phyloP scores from a whole-genome alignment of 1,139 yeast species.

The Ashbya aceris region DNA sequence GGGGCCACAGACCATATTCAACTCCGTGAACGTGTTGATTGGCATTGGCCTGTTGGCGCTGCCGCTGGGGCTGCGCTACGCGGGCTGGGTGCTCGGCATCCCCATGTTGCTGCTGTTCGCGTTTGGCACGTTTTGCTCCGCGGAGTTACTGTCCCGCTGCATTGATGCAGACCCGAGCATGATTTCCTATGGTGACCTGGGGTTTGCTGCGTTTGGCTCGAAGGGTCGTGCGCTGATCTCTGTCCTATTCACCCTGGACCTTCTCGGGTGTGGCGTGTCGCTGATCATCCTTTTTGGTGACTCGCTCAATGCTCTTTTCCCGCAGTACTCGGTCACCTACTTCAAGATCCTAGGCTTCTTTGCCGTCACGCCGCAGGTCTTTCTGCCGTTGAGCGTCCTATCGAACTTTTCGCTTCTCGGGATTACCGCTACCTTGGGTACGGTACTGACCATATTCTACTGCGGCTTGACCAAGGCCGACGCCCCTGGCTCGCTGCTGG shows the following conservation, averaged over 20 bases:
- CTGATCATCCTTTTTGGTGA: constrained; percentile 77
- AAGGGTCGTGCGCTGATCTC: constrained; percentile 59
- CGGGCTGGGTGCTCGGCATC: constrained; percentile 75
- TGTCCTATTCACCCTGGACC: constrained; percentile 60
- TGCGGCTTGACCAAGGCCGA: constrained; percentile 52
- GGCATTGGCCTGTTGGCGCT: constrained; percentile 82
- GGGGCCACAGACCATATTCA: constrained; percentile 78
- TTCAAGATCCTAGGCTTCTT: constrained; percentile 56
- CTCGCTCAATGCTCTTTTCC: constrained; percentile 61
- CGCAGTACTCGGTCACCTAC: constrained; percentile 36
- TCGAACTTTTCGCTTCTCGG: constrained; percentile 71
- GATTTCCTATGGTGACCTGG: constrained; percentile 83
- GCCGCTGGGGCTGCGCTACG: constrained; percentile 66
- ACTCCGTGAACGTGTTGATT: constrained; percentile 73
- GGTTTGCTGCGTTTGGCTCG: constrained; percentile 63
- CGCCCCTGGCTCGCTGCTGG: constrained; percentile 59
- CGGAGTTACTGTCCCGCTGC: constrained; percentile 52
- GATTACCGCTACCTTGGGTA: constrained; percentile 55
- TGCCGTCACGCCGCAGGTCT: constrained; percentile 51
- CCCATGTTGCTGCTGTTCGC: constrained; percentile 49
- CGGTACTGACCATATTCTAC: constrained; percentile 47
- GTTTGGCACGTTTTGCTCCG: constrained; percentile 56
- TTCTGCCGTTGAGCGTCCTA: constrained; percentile 62
- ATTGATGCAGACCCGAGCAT: constrained; percentile 68
- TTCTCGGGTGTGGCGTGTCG: constrained; percentile 70